Conservation (phyloP, 352 stramenopile species). For the Phytophthora tentaculata region DNA sequence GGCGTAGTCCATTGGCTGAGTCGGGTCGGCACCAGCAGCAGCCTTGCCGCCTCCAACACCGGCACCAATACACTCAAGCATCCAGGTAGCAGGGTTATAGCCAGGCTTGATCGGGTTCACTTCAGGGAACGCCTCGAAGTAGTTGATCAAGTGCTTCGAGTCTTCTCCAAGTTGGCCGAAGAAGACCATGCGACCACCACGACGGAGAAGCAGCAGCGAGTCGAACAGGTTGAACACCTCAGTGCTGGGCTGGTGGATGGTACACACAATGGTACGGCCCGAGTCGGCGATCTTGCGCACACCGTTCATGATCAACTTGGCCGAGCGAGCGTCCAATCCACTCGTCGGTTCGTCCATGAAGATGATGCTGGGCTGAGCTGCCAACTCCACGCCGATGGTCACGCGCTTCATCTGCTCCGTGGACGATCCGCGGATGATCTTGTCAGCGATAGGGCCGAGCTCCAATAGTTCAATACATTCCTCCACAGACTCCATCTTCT, state of each 20-base stretch:
- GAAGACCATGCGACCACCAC: constrained; percentile 38
- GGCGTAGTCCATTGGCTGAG: constrained; percentile 11
- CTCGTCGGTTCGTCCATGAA: constrained; percentile 38
- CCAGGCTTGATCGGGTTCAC: constrained; percentile 56
- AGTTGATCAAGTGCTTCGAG: constrained; percentile 53
- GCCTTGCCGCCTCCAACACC: constrained; percentile 32
- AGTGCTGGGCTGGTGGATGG: constrained; percentile 33
- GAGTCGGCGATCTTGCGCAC: constrained; percentile 33
- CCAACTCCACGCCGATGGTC: constrained; percentile 66
- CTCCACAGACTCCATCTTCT: constrained; percentile 44
- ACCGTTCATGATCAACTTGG: constrained; percentile 37
- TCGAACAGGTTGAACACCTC: constrained; percentile 38
- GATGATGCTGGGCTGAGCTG: constrained; percentile 74
- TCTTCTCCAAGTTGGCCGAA: constrained; percentile 52
- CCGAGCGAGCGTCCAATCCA: constrained; percentile 27
- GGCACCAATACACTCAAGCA: constrained; percentile 34
- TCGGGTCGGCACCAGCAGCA: constrained; percentile 28
- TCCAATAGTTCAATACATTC: constrained; percentile 43
- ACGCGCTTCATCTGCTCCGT: constrained; percentile 54
- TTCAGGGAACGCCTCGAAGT: constrained; percentile 66
- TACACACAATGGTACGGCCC: constrained; percentile 24
- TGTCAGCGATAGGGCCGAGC: constrained; percentile 29
- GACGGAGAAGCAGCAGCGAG: constrained; percentile 33
- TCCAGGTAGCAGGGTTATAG: constrained; percentile 56
- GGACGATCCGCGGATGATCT: constrained; percentile 48